These are phyloP conservation scores for Fusarium napiforme DNA, from an alignment of 2,329 filamentous ascomycete genomes.

Conservation along the genomic window DNA sequence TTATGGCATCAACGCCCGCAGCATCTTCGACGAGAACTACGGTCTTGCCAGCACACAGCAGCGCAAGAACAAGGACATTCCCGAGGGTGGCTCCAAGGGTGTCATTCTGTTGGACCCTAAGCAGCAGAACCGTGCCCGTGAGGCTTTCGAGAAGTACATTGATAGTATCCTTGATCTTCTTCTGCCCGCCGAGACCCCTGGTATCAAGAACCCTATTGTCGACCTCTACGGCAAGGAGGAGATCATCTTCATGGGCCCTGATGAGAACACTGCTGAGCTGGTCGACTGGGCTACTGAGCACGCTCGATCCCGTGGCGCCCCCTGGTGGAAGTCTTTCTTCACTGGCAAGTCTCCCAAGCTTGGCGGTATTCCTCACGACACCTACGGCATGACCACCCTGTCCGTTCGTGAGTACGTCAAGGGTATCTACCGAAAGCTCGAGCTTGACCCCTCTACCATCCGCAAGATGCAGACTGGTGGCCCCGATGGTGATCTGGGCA, in stretches of 20 bases:
- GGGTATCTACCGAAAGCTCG: slow-evolving; percentile 95
- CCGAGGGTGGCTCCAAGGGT: slow-evolving; percentile 97
- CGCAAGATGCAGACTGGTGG: slow-evolving; percentile 97
- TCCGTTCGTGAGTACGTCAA: slow-evolving; percentile 96
- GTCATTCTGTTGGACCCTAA: slow-evolving; percentile 93
- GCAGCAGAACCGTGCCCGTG: slow-evolving; percentile 90
- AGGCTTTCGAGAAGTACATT: slow-evolving; percentile 99
- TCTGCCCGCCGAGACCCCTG: slow-evolving; percentile 87
- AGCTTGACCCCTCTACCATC: slow-evolving; percentile 85
- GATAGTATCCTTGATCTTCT: slow-evolving; percentile 97
- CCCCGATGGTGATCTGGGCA: slow-evolving; percentile 94
- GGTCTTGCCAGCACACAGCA: slow-evolving; percentile 98
- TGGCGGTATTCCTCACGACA: slow-evolving; percentile 95
- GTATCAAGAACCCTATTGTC: slow-evolving; percentile 98
- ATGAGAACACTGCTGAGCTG: slow-evolving; percentile 97
- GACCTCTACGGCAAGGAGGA: slow-evolving; percentile 95
- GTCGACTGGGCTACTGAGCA: slow-evolving; percentile 99
- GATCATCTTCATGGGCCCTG: slow-evolving; percentile 98
- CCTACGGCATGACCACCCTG: slow-evolving; percentile 97
- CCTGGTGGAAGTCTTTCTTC: slow-evolving; percentile 99
- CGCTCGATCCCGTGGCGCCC: slow-evolving; percentile 84
- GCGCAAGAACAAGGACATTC: slow-evolving; percentile 99
- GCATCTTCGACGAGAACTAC: slow-evolving; percentile 98
- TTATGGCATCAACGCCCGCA: slow-evolving; percentile 95
- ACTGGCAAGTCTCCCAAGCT: slow-evolving; percentile 97